A percentile compares a stretch with the other conserved stretches of the same genome.
These are phyloP conservation scores for Pontederia paniculata DNA, from an alignment of 176 grass and related monocot species.

Conservation along the genomic window DNA sequence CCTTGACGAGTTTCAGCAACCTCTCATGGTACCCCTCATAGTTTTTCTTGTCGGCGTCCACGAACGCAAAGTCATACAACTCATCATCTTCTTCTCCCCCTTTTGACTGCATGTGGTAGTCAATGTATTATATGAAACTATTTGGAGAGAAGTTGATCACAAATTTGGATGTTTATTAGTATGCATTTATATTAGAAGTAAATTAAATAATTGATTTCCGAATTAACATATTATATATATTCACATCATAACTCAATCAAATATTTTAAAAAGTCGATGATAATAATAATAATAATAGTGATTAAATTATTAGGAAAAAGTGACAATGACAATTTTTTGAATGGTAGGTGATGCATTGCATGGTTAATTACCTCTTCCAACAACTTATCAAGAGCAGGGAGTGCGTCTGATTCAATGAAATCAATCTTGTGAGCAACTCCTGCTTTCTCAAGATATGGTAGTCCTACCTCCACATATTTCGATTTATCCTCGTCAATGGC, in stretches of 20 bases:
- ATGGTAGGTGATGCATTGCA: not conserved
- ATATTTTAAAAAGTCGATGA: too few species aligned
- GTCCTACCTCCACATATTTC: not conserved
- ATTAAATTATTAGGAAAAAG: not conserved
- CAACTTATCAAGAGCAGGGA: not conserved
- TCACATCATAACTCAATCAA: too few species aligned
- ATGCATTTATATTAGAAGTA: too few species aligned
- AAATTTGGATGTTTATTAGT: not conserved
- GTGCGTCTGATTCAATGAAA: not conserved
- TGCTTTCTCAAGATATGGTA: not conserved
- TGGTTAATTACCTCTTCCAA: not conserved
- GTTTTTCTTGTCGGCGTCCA: conserved; percentile 7
- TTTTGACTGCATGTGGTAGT: not conserved
- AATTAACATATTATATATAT: too few species aligned
- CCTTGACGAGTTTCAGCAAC: not conserved
- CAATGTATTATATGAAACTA: not conserved
- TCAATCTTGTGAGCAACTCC: conserved; percentile 8
- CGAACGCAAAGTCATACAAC: not conserved
- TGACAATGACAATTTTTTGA: not conserved
- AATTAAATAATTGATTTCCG: too few species aligned
- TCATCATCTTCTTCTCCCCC: not conserved
- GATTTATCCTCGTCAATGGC: not conserved
- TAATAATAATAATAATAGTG: too few species aligned
- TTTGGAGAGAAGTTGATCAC: not conserved
- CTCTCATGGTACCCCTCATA: not conserved